Evolutionary conservation across 345 rosid genomes (phyloP), one percentile per base, ranked within the genome.

Genomic region (Alliaria petiolata): DNA sequence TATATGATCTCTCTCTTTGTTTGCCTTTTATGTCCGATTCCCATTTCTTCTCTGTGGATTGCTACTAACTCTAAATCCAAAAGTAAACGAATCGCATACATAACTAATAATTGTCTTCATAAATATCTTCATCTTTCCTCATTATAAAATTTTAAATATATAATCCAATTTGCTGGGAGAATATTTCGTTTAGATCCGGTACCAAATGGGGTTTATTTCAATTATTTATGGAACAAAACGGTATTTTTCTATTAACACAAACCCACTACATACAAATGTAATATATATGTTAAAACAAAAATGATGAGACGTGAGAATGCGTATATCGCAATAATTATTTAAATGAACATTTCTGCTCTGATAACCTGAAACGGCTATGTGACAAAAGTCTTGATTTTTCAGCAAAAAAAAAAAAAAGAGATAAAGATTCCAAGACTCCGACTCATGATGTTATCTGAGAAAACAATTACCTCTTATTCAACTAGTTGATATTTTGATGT

Each of bases 121-220:
- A 65, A 74, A 65, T 57, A 65, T 73, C 61, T 67, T 43, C 78
- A 42, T 4, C 1, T 43, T 63, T 22, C 63, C 42, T 52, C 60
- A 60, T 51, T 60, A 33, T 58, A 13, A 49, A n/a, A 39, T 4
- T 28, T 44, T n/a, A 4, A 30, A 10, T 36, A 36, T 28, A 58
- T 50, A 58, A 30, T 50, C 16, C 19, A 31, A 22, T 67, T 43
- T 67, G 8, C 0, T 33, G 1, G 63, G 50, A 52, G 69, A n/a
- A 68, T 75, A 75, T 67, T 62, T 61, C 26, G 11, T 53, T 51
- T 67, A 75, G 63, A 67, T 68, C 69, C 78, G 50, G 43, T 53
- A 26, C 22, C 47, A 22, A 65, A 36, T 5, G 34, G 42, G 17
- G 6, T 3, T 56, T 49, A 3, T 44, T 49, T 7, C 34, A 59